phyloP scores from a whole-genome alignment of 345 rosid species.

The Citrus hindsii region DNA sequence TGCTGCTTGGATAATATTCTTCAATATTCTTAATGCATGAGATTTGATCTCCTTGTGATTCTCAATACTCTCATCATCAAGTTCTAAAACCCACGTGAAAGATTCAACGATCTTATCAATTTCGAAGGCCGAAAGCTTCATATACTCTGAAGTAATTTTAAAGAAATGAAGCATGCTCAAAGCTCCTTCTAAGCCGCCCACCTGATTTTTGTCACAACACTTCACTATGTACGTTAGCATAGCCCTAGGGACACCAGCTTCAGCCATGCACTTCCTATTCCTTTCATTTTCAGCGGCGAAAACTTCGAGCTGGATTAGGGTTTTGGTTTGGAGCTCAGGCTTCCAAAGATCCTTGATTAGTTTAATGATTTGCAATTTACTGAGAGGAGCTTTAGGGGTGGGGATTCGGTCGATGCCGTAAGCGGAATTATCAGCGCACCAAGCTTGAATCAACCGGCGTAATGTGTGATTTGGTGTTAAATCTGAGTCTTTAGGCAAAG shows the following conservation, averaged over 20 bases:
- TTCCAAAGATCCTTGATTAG: slow-evolving; percentile 32
- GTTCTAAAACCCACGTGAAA: slow-evolving; percentile 46
- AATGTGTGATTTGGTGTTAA: slow-evolving; percentile 77
- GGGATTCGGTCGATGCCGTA: slow-evolving; percentile 49
- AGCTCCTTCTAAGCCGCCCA: slow-evolving; percentile 46
- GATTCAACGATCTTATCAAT: slow-evolving; percentile 38
- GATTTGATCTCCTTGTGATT: slow-evolving; percentile 31
- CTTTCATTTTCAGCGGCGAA: slow-evolving; percentile 45
- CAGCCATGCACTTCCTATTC: slow-evolving; percentile 49
- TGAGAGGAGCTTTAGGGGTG: slow-evolving; percentile 49
- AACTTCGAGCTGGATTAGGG: slow-evolving; percentile 39
- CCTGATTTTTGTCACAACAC: slow-evolving; percentile 20
- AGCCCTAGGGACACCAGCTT: slow-evolving; percentile 42
- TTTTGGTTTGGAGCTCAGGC: slow-evolving; percentile 18
- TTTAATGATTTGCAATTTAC: slow-evolving; percentile 28
- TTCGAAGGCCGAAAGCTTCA: slow-evolving; percentile 22
- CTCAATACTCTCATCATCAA: slow-evolving; percentile 7
- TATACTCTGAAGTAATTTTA: slow-evolving; percentile 30
- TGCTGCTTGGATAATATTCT: slow-evolving; percentile 31
- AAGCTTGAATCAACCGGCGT: slow-evolving; percentile 65
- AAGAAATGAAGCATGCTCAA: slow-evolving; percentile 39
- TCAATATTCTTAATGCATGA: slow-evolving; percentile 37
- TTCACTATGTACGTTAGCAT: slow-evolving; percentile 32
- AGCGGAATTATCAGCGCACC: slow-evolving; percentile 58
- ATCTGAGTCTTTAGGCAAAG: slow-evolving; percentile 50